Percentiles rank a stretch among this genome's conserved stretches.
Conservation (phyloP, 2,329 filamentous ascomycete genomes). For the Leptographium radiaticola region DNA sequence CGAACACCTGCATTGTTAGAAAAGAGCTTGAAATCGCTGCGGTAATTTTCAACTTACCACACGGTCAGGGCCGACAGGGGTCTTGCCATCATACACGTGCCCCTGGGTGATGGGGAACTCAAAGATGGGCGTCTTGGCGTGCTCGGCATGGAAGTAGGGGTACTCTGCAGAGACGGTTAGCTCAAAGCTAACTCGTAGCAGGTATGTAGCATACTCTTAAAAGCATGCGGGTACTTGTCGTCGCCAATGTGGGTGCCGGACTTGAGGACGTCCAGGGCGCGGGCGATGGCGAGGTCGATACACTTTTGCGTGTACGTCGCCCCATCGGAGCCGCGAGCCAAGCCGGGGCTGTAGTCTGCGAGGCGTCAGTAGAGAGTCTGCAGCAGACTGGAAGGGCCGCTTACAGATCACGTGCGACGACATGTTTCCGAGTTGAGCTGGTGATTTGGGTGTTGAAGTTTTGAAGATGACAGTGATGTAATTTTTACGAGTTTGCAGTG, state of each 20-base stretch:
- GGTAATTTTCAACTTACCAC: not conserved
- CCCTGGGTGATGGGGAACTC: slow-evolving; percentile 8
- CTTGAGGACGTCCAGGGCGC: slow-evolving; percentile 6
- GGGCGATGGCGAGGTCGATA: slow-evolving; percentile 5
- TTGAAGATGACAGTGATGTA: not conserved
- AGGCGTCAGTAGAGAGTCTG: not conserved
- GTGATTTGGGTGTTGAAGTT: no score
- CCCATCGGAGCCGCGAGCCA: slow-evolving; percentile 6
- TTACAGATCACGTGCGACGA: not conserved
- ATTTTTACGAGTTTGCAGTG: no score
- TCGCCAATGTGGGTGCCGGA: slow-evolving; percentile 7
- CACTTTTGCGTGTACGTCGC: slow-evolving; percentile 2
- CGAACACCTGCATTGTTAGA: slow-evolving; percentile 3
- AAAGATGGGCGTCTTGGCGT: slow-evolving; percentile 8
- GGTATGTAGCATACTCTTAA: not conserved
- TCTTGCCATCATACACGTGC: slow-evolving; percentile 5
- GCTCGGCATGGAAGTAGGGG: not conserved
- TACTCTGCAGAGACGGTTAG: not conserved
- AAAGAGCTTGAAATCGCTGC: not conserved
- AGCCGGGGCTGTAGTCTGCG: slow-evolving; percentile 6
- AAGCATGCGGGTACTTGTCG: slow-evolving; percentile 6
- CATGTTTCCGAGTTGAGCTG: not conserved
- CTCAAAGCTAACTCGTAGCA: not conserved
- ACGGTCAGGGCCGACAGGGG: slow-evolving; percentile 4
- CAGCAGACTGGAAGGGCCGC: not conserved